Percentiles rank a stretch among this genome's conserved stretches.
These are phyloP conservation scores for Trichoderma citrinoviride DNA, from an alignment of 2,329 filamentous ascomycete species.

Conservation along the genomic window DNA sequence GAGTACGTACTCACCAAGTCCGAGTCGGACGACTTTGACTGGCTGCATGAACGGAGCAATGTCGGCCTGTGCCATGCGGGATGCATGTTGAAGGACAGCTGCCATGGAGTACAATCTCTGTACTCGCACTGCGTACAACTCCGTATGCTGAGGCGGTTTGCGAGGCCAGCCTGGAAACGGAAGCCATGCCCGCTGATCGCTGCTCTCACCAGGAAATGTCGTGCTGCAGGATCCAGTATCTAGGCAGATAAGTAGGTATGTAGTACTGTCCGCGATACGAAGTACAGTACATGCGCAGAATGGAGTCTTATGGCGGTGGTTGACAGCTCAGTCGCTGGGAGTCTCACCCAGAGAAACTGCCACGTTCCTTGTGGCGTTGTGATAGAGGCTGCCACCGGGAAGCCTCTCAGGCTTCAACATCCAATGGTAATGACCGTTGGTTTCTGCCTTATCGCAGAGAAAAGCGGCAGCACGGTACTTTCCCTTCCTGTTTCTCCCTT, in stretches of 20 bases:
- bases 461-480: slow-evolving; percentile 7
- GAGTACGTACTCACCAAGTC: too few relatives aligned
- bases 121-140: too few relatives aligned
- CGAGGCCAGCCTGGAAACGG: not conserved
- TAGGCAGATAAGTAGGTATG: not conserved
- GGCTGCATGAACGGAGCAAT: not conserved
- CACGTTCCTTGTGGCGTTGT: slow-evolving; percentile 16
- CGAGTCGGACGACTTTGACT: too few relatives aligned
- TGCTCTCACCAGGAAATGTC: not conserved
- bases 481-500: not conserved
- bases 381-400: not conserved
- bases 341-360: not conserved
- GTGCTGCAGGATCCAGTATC: not conserved
- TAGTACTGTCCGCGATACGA: not conserved
- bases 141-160: not conserved
- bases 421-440: not conserved
- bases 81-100: not conserved
- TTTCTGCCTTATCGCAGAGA: not conserved
- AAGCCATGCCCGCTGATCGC: not conserved
- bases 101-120: not conserved
- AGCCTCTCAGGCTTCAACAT: not conserved
- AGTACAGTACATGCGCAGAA: too few relatives aligned
- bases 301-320: not conserved
- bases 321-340: not conserved
- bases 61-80: not conserved